Evolutionary conservation across 2,329 filamentous ascomycete species (phyloP), one percentile per base, ranked within the genome.

Genomic region (Didymella sp.): DNA sequence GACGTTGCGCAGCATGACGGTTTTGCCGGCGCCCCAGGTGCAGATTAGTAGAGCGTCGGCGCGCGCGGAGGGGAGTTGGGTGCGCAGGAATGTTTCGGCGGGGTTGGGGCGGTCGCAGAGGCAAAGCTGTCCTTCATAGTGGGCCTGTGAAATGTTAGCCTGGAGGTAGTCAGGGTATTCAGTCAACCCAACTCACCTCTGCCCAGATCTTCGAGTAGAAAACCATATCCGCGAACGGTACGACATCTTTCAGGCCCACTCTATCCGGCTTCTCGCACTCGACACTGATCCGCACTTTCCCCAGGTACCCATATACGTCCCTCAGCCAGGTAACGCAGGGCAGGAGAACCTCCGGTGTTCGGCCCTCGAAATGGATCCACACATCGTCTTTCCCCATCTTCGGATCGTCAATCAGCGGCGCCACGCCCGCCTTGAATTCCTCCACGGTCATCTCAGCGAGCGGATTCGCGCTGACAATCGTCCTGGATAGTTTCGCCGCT

Each of bases 361-460:
- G 85, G 58, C 89, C 89, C 85, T 91, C 89, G 64, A 91, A 91
- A 77, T 92, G 89, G 78, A 86, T 89, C 88, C 87, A 91, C 6
- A 59, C 63, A 31, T 51, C 52, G 11, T 19, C 47, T 6, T 46
- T 7, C 1, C 27, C 30, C 19, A 51, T n/a, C 22, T 46, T 47
- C 3, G 24, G 35, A 22, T 11, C 19, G 41, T 9, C 6, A 38
- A 51, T n/a, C 5, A 86, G 72, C 22, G 63, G 69, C 21, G 77
- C 70, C 33, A 77, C 79, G 19, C 82, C 76, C 12, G 55, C 57
- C 15, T 72, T 68, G 58, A 92, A 90, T 73, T 91, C 89, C 7
- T 77, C 76, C 4, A 75, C 61, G 6, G 81, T 87, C 87, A 92
- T 90, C 62, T 91, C 89, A 0, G 82, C 82, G 31, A 92, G 79